Conservation (phyloP, 73 alveolate species). For the Paramecium primaurelia region DNA sequence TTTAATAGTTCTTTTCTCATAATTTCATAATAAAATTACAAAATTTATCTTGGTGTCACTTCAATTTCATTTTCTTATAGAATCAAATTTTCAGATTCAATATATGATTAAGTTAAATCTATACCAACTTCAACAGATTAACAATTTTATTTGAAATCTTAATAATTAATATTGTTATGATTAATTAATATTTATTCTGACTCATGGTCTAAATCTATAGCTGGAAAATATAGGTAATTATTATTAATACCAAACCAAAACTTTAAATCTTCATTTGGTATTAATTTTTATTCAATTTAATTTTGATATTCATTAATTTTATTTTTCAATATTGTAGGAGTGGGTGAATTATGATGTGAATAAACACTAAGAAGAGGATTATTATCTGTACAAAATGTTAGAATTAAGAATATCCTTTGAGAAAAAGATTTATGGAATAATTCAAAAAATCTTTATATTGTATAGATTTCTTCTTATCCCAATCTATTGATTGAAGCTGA, state of each 20-base stretch:
- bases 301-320: not conserved
- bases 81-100: not conserved
- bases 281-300: not conserved
- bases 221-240: not conserved
- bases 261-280: not conserved
- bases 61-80: not conserved
- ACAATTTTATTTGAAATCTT: not conserved
- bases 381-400: not conserved
- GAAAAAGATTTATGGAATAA: not conserved
- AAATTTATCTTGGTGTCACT: not conserved
- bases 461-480: not conserved
- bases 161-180: not conserved
- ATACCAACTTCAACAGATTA: not conserved
- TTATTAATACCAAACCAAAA: conserved; percentile 4
- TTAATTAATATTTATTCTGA: not conserved
- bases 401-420: not conserved
- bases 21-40: not conserved
- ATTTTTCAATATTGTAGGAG: not conserved
- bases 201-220: not conserved
- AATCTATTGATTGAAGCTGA: conserved; percentile 10
- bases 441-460: not conserved
- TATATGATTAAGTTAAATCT: not conserved
- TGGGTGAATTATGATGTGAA: not conserved
- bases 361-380: not conserved
- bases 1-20: not conserved